A percentile compares a stretch with the other conserved stretches of the same genome.
Conservation (phyloP, 805 yeast genomes). For the Myxozyma kluyveri region DNA sequence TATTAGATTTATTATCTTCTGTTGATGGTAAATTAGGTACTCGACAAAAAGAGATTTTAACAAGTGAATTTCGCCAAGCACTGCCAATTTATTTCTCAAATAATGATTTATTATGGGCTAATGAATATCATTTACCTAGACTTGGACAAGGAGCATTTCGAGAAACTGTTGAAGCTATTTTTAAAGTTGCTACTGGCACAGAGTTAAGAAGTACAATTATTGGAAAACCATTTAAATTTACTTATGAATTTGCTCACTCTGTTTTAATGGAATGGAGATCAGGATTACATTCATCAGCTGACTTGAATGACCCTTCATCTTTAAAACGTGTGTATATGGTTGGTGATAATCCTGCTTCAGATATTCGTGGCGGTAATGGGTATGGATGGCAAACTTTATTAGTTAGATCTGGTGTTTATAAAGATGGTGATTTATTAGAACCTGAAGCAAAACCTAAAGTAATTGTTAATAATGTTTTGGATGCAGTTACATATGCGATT, state of each 20-base stretch:
- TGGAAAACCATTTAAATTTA: constrained; percentile 78
- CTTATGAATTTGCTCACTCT: constrained; percentile 80
- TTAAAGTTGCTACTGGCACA: constrained; percentile 52
- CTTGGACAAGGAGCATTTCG: constrained; percentile 92
- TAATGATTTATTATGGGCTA: constrained; percentile 85
- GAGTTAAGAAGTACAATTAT: constrained; percentile 53
- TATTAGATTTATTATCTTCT: constrained; percentile 66
- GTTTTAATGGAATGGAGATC: constrained; percentile 52
- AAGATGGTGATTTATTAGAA: constrained; percentile 45
- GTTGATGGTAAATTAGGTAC: constrained; percentile 66
- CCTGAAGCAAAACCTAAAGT: constrained; percentile 46
- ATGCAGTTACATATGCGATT: constrained; percentile 46
- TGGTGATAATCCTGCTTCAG: constrained; percentile 94
- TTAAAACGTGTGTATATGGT: constrained; percentile 79
- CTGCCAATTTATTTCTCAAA: constrained; percentile 26
- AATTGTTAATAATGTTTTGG: constrained; percentile 51
- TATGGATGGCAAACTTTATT: constrained; percentile 88
- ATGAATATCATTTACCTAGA: constrained; percentile 70
- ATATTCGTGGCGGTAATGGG: constrained; percentile 81
- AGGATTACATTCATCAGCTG: neutral
- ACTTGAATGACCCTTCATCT: constrained; percentile 12
- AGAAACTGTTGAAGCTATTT: constrained; percentile 58
- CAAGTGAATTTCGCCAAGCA: constrained; percentile 34
- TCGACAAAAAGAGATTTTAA: constrained; percentile 24
- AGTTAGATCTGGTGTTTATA: constrained; percentile 84